Base-by-base conservation (phyloP, 2,329 filamentous ascomycete genomes). In the Fonsecaea nubica region DNA sequence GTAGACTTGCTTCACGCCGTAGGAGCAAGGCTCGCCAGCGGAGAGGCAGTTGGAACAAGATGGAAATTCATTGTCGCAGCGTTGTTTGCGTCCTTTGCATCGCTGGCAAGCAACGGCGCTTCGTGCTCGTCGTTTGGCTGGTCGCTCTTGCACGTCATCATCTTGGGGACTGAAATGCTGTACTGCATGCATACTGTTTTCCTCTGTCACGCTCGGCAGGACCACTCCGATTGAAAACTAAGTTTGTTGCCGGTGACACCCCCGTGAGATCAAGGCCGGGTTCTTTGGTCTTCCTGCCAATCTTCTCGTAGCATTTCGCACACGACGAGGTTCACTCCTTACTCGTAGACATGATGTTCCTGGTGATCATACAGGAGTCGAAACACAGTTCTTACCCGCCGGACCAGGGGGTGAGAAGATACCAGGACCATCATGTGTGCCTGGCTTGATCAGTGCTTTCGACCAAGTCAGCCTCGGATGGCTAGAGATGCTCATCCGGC, bases 61-160 rank as follows among this genome's bases (percentile, higher is more conserved):
- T 12, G 45, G 45, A 9, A 50, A 50, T 21, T 50, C 45, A 50
- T 50, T 50, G 45, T 50, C 45, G 25, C 45, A 50, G 45, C 45
- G 45, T 50, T 50, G 45, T 9, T 50, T 50, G 18, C 45, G 45
- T 18, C 45, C 45, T 50, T 50, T 50, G 45, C 45, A 50, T 50
- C 45, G 18, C 21, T 50, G 45, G 9, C 45, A 50, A 5, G 45
- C 45, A 25, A 50, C 45, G 45, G 45, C 45, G 45, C 45, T 50
- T 30, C 45, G 45, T 7, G 45, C 45, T 50, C 45, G 45, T 50
- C 45, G 45, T 12, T 50, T 50, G 7, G 45, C 45, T 9, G 45
- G 45, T 50, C 45, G n/a, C 10, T 50, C 45, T 30, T 50, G 45
- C 45, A 18, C 45, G 18, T 30, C 45, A 9, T 50, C 45, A 4